Evolutionary conservation across 116 monocot species (phyloP), one percentile per base, ranked within the genome.

Genomic region (Cymodocea nodosa): DNA sequence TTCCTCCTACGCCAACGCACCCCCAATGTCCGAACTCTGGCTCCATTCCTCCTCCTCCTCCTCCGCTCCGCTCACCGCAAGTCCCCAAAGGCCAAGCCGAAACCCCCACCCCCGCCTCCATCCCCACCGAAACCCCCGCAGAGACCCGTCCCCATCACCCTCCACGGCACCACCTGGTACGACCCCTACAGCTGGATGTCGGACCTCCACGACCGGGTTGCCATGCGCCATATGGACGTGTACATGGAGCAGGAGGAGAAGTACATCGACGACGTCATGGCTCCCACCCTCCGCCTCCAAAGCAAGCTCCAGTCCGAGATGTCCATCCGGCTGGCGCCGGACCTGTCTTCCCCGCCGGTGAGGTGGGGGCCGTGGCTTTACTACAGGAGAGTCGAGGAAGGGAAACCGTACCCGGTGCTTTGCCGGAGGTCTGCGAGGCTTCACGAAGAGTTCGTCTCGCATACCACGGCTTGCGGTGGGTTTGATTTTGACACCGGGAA

Each of bases 181-280:
- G 98, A 98, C 62, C 75, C 91, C 60, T 98, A 98, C 80, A 81
- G 81, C 73, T 91, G 98, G 98, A 98, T 98, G 98, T 77, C 85
- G 15, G 63, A 85, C 77, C 85, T 98, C 51, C 70, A 80, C 20
- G 86, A 98, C 74, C 34, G 74, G 34, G 79, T 76, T 23, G 81
- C 92, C 48, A 91, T 86, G 88, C 91, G 91, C 51, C 98, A 98
- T 84, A 84, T 98, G 88, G 89, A 98, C 68, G 76, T 82, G 17
- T 74, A 74, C 86, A 77, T 98, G 79, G 86, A 88, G 75, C 82
- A 84, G 74, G 98, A 91, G 74, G 86, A 88, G 78, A 83, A 82
- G 77, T 98, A 98, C 89, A 71, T 75, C 0, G 98, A 89, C 51
- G 91, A 78, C 20, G 84, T 81, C 61, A 79, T 92, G 76, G 74